Conservation (phyloP, 2,329 filamentous ascomycete species). For the Botrytis medusae region DNA sequence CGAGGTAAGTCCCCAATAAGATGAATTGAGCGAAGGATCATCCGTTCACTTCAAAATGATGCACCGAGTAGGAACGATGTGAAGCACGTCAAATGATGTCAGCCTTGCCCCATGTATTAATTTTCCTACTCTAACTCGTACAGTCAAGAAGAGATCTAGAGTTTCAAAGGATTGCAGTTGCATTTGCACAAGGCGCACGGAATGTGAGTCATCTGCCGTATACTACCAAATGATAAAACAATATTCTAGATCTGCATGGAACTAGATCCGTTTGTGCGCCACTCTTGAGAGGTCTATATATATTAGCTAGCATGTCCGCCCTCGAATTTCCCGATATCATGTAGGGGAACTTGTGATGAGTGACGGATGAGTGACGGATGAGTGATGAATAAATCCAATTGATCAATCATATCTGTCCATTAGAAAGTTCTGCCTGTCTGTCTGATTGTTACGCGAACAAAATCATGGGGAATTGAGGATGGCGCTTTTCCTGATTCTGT, state of each 20-base stretch:
- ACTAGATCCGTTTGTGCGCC: neutral
- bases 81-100: neutral
- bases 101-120: neutral
- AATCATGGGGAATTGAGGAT: conserved; percentile 4
- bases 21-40: neutral
- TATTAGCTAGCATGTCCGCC: neutral
- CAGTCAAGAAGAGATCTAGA: neutral
- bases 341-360: neutral
- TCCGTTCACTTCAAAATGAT: neutral
- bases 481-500: conserved; percentile 10
- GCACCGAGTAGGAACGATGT: neutral
- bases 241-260: neutral
- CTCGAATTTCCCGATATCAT: conserved; percentile 7
- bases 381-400: neutral
- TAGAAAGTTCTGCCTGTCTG: neutral
- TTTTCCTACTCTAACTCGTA: neutral
- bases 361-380: neutral
- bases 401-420: conserved; percentile 3
- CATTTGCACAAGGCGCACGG: neutral
- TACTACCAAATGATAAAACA: neutral
- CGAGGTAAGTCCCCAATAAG: neutral
- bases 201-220: conserved; percentile 8
- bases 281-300: conserved; percentile 1
- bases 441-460: conserved; percentile 5
- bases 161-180: neutral